These are phyloP conservation scores for Parietaria judaica DNA, from an alignment of 306 rosid genomes.

Conservation along the genomic window DNA sequence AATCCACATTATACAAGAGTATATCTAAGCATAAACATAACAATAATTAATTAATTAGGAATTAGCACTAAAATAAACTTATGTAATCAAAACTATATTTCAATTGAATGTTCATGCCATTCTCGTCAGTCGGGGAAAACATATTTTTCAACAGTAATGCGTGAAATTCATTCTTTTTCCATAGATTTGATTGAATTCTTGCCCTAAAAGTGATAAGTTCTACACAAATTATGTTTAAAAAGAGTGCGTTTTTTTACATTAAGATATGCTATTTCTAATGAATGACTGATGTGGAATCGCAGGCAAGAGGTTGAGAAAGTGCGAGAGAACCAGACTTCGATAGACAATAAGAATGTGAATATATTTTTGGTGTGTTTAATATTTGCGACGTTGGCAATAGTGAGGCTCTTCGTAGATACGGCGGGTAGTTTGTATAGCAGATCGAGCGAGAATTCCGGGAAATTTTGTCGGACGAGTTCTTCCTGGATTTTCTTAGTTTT, in stretches of 20 bases:
- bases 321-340: conserved; percentile 43
- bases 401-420: conserved; percentile 38
- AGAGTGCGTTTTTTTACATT: not conserved
- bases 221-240: not conserved
- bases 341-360: conserved; percentile 63
- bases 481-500: conserved; percentile 69
- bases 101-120: not conserved
- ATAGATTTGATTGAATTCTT: no score
- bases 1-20: no score
- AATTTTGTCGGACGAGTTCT: conserved; percentile 50
- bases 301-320: conserved; percentile 70
- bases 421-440: conserved; percentile 37
- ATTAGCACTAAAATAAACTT: no score
- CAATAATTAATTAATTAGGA: no score
- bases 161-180: no score
- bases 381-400: conserved; percentile 47
- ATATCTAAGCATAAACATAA: no score
- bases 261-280: not conserved
- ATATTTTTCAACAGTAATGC: no score
- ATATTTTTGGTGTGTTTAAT: conserved; percentile 51
- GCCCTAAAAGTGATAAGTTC: no score
- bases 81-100: not conserved
- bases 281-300: conserved; percentile 16
- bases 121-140: no score
- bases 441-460: conserved; percentile 36